Evolutionary conservation across 352 stramenopile genomes (phyloP).

Genomic region (Saprolegnia parasitica): DNA sequence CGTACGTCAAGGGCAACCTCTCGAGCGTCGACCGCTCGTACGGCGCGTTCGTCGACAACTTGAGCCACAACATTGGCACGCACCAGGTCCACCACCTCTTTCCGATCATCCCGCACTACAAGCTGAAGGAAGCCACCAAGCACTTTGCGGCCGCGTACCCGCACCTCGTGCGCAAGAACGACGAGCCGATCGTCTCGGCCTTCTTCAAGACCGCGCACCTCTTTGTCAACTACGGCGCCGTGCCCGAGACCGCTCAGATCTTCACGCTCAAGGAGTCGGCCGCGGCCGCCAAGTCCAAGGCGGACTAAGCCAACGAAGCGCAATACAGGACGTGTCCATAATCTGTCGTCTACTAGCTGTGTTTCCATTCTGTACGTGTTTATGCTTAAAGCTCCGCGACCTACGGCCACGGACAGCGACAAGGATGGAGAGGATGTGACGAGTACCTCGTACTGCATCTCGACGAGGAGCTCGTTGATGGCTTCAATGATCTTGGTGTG

Average conservation of each 20-base stretch:
- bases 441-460: constrained; percentile 45
- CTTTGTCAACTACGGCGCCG: constrained; percentile 67
- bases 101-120: constrained; percentile 85
- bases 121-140: constrained; percentile 54
- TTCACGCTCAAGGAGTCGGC: constrained; percentile 63
- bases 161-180: constrained; percentile 62
- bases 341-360: too few species aligned
- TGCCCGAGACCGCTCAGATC: constrained; percentile 53
- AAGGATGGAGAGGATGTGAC: background rate
- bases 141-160: constrained; percentile 66
- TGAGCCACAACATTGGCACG: constrained; percentile 84
- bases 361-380: too few species aligned
- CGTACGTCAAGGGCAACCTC: constrained; percentile 79
- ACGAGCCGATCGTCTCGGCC: constrained; percentile 58
- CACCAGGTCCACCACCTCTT: constrained; percentile 85
- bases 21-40: constrained; percentile 77
- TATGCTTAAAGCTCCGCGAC: background rate
- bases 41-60: constrained; percentile 69
- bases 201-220: constrained; percentile 58
- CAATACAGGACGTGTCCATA: too few species aligned
- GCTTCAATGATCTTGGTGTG: constrained; percentile 57
- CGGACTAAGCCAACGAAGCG: constrained; percentile 25
- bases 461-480: constrained; percentile 79
- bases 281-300: constrained; percentile 32
- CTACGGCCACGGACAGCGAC: background rate